Base-by-base conservation (phyloP, 768 basidiomycete genomes). In the Mrakia blollopis region DNA sequence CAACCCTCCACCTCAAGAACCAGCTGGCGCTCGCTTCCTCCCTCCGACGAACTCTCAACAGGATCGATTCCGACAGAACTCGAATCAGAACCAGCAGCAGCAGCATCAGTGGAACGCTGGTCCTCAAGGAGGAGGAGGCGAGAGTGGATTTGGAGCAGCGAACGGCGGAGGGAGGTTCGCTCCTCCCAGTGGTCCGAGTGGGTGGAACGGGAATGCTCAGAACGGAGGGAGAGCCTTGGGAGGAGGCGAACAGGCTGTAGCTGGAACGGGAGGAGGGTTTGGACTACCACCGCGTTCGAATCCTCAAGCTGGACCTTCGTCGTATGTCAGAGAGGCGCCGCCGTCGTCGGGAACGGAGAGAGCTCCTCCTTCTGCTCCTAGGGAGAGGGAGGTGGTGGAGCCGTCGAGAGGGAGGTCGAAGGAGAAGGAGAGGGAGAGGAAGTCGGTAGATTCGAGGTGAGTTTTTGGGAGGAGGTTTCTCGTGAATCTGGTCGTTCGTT, bases 111-210 rank as follows among this genome's bases (percentile, higher is more conserved):
- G 65, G 65, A 68, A 68, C 35, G 37, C 21, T 21, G 65, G 35
- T 23, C 37, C 65, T 57, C 57, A 57, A 11, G 57, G 57, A 57
- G 57, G 57, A 37, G 35, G 32, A 18, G 63, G n/a, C n/a, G n/a
- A 67, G 8, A 11, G 5, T 2, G 32, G 63, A 28, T n/a, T n/a
- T n/a, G 63, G 30, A 32, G 63, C 9, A 41, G 63, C 32, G 23
- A 13, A 13, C 52, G 23, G 52, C 6, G 25, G 28, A 44, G 37
- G 32, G 10, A 65, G 63, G 32, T 65, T 65, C 30, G 63, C 65
- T n/a, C 65, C 65, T 35, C 65, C 65, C 6, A 68, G 65, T 68
- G 65, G 65, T 2, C 65, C 65, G 18, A 68, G 65, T 68, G 65
- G 65, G 35, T 68, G 65, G 65, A 41, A 21, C 37, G 65, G 21